Percentiles rank a stretch among this genome's conserved stretches.
Conservation (phyloP, 208 protist genomes). For the Phytomonas sp. region DNA sequence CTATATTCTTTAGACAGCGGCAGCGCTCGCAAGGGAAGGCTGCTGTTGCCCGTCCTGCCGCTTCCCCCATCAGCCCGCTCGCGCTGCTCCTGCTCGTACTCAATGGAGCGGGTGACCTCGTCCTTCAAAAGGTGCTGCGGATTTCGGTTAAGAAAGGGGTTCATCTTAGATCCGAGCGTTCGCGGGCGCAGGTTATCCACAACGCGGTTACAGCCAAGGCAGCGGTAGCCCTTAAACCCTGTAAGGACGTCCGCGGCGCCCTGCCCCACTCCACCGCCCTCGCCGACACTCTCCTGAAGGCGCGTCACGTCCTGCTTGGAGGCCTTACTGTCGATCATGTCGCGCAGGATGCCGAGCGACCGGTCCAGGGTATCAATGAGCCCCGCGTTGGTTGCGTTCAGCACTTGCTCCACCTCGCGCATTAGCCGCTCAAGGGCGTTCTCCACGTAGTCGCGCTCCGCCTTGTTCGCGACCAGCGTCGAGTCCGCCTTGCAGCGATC, state of each 20-base stretch:
- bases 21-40: neutral
- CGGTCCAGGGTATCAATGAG: slow-evolving; percentile 88
- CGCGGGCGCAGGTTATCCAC: slow-evolving; percentile 78
- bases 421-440: slow-evolving; percentile 87
- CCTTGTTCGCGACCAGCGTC: slow-evolving; percentile 85
- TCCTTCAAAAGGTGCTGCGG: slow-evolving; percentile 65
- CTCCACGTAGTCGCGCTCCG: slow-evolving; percentile 87
- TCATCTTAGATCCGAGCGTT: slow-evolving; percentile 37
- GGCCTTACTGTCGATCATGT: slow-evolving; percentile 88
- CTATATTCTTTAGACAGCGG: neutral
- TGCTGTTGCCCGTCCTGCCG: slow-evolving; percentile 8
- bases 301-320: slow-evolving; percentile 75
- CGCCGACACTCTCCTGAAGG: slow-evolving; percentile 57
- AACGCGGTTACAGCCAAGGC: slow-evolving; percentile 77
- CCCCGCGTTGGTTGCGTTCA: slow-evolving; percentile 85
- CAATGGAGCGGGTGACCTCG: slow-evolving; percentile 48
- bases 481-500: slow-evolving; percentile 84
- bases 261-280: slow-evolving; percentile 19
- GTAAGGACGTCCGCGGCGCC: slow-evolving; percentile 59
- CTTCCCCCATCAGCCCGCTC: neutral
- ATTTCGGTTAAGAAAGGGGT: slow-evolving; percentile 65
- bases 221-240: slow-evolving; percentile 85
- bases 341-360: slow-evolving; percentile 82
- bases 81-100: slow-evolving; percentile 44
- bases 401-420: slow-evolving; percentile 89